These are phyloP conservation scores for Backusella macrospora DNA, from an alignment of 192 early-diverging fungal genomes.

Conservation along the genomic window DNA sequence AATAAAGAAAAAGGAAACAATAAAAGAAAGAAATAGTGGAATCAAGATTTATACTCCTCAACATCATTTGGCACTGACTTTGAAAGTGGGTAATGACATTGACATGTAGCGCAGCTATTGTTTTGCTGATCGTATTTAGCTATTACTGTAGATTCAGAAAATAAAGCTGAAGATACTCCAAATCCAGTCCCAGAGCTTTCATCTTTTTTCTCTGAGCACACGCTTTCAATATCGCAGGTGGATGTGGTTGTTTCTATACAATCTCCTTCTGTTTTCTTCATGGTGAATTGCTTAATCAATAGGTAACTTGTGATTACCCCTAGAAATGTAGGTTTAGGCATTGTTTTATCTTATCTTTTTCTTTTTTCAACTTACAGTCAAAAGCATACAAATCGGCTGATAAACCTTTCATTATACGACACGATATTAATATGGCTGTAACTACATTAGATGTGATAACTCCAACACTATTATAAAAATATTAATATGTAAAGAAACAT, in stretches of 20 bases:
- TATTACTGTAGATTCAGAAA: constrained; percentile 6
- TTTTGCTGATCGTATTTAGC: not conserved
- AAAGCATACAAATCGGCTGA: constrained; percentile 36
- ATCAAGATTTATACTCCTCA: not conserved
- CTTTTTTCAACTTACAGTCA: constrained; percentile 34
- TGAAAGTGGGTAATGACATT: not conserved
- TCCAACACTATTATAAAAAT: constrained; percentile 24
- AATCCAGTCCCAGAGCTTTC: not conserved
- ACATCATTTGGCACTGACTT: not conserved
- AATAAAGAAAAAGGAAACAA: not conserved
- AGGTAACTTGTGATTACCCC: constrained; percentile 38
- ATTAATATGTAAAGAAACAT: not conserved
- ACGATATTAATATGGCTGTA: constrained; percentile 33
- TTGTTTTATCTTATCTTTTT: too few relatives aligned
- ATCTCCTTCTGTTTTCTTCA: constrained; percentile 10
- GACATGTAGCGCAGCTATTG: not conserved
- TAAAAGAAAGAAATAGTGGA: not conserved
- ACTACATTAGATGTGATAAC: constrained; percentile 35
- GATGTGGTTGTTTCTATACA: not conserved
- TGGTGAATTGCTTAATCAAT: constrained; percentile 37
- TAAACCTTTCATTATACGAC: constrained; percentile 26
- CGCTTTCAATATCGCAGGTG: not conserved
- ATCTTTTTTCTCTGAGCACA: not conserved
- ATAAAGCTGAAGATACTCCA: constrained; percentile 3
- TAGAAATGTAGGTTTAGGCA: not conserved